Conservation (phyloP, 495 filamentous ascomycete genomes). For the Neurospora terricola region DNA sequence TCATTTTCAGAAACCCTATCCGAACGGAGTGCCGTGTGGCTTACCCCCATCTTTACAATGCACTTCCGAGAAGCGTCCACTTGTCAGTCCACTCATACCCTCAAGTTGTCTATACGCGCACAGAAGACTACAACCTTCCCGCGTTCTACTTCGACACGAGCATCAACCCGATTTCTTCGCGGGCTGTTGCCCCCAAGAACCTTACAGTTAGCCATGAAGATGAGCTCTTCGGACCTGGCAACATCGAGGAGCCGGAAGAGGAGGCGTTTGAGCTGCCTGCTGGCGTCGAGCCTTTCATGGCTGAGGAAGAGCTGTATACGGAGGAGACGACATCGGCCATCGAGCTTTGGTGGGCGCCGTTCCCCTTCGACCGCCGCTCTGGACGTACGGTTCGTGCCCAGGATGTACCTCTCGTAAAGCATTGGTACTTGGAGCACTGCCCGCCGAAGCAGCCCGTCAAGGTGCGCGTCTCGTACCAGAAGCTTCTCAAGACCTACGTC, state of each 20-base stretch:
- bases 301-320: constrained; percentile 81
- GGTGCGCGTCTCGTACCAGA: constrained; percentile 98
- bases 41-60: constrained; percentile 94
- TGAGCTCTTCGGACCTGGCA: constrained; percentile 79
- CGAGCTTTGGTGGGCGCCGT: constrained; percentile 95
- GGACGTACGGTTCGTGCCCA: constrained; percentile 96
- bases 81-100: constrained; percentile 90
- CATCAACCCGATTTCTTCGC: constrained; percentile 95
- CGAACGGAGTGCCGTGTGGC: constrained; percentile 93
- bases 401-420: constrained; percentile 94
- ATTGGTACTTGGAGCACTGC: constrained; percentile 97
- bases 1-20: constrained; percentile 95
- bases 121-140: constrained; percentile 80
- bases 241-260: constrained; percentile 63
- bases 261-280: constrained; percentile 78
- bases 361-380: constrained; percentile 91
- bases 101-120: constrained; percentile 80
- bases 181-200: constrained; percentile 91
- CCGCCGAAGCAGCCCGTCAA: constrained; percentile 85
- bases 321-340: constrained; percentile 88
- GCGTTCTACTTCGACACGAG: constrained; percentile 97
- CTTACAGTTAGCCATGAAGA: constrained; percentile 89
- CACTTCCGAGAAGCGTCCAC: constrained; percentile 87
- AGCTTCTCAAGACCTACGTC: constrained; percentile 91
- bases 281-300: constrained; percentile 78